Evolutionary conservation across 2,329 filamentous ascomycete species (phyloP).

Genomic region (Microascus cirrosus): DNA sequence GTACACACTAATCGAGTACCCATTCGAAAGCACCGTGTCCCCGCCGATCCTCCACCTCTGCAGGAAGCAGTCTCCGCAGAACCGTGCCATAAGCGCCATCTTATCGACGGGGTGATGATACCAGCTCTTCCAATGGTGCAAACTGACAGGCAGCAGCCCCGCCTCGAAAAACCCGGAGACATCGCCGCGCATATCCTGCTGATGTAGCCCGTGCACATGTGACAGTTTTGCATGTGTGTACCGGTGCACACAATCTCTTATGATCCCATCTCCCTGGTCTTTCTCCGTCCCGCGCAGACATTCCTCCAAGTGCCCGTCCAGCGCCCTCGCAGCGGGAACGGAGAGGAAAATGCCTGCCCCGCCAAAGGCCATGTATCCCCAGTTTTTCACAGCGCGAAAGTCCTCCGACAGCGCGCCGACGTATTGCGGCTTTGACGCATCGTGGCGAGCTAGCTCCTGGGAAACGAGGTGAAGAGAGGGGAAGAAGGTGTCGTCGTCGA

Average conservation of each 20-base stretch:
- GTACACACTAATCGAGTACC: conserved; percentile 45
- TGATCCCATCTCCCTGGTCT: conserved; percentile 40
- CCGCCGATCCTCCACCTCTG: conserved; percentile 38
- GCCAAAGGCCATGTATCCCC: conserved; percentile 49
- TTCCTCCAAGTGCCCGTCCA: conserved; percentile 33
- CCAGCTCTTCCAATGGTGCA: conserved; percentile 57
- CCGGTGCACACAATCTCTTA: conserved; percentile 44
- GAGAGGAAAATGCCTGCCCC: conserved; percentile 50
- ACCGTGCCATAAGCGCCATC: conserved; percentile 32
- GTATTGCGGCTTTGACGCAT: conserved; percentile 38
- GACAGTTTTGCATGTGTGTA: conserved; percentile 43
- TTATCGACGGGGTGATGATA: conserved; percentile 36
- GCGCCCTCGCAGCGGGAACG: conserved; percentile 33
- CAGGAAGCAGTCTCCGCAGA: conserved; percentile 50
- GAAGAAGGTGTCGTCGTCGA: conserved; percentile 57
- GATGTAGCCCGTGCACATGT: conserved; percentile 41
- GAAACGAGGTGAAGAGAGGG: conserved; percentile 39
- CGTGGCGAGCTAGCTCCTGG: conserved; percentile 31
- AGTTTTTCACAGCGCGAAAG: conserved; percentile 34
- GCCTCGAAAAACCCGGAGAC: conserved; percentile 50
- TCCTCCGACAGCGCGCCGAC: conserved; percentile 48
- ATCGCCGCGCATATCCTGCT: conserved; percentile 45
- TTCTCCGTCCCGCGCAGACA: conserved; percentile 23
- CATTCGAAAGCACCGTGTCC: conserved; percentile 45
- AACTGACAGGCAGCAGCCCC: conserved; percentile 38